phyloP scores from a whole-genome alignment of 805 yeast species.

The Lachancea kluyveri region DNA sequence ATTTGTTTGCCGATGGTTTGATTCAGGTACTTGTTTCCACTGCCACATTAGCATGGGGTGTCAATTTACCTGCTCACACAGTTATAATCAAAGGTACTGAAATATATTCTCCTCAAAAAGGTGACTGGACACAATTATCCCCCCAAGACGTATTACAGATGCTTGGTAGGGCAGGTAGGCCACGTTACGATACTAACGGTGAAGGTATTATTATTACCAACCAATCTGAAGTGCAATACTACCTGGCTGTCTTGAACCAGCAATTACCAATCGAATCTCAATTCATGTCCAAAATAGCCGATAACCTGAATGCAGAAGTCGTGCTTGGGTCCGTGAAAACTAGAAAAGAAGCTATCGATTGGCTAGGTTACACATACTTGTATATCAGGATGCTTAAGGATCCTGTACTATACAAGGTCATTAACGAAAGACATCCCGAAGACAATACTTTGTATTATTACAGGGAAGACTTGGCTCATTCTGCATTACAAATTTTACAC shows the following conservation, averaged over 20 bases:
- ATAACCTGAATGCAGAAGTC: conserved; percentile 80
- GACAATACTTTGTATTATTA: conserved; percentile 46
- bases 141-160: conserved; percentile 94
- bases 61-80: conserved; percentile 90
- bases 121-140: conserved; percentile 84
- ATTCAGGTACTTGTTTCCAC: conserved; percentile 82
- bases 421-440: conserved; percentile 46
- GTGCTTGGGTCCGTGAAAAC: conserved; percentile 60
- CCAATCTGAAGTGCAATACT: conserved; percentile 79
- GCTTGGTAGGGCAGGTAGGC: conserved; percentile 99
- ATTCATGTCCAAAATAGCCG: conserved; percentile 61
- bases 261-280: conserved; percentile 92
- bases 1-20: conserved; percentile 81
- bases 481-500: conserved; percentile 60
- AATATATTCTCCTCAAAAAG: conserved; percentile 84
- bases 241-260: conserved; percentile 83
- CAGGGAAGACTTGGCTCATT: conserved; percentile 63
- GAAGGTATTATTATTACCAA: conserved; percentile 91
- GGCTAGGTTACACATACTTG: conserved; percentile 78
- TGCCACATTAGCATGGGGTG: conserved; percentile 97
- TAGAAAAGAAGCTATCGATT: conserved; percentile 61
- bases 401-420: conserved; percentile 71
- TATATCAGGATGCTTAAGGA: conserved; percentile 70
- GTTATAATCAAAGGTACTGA: conserved; percentile 92
- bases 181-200: conserved; percentile 86